These are phyloP conservation scores for Pseudogymnoascus sp. DNA, from an alignment of 2,329 filamentous ascomycete genomes.

Conservation along the genomic window DNA sequence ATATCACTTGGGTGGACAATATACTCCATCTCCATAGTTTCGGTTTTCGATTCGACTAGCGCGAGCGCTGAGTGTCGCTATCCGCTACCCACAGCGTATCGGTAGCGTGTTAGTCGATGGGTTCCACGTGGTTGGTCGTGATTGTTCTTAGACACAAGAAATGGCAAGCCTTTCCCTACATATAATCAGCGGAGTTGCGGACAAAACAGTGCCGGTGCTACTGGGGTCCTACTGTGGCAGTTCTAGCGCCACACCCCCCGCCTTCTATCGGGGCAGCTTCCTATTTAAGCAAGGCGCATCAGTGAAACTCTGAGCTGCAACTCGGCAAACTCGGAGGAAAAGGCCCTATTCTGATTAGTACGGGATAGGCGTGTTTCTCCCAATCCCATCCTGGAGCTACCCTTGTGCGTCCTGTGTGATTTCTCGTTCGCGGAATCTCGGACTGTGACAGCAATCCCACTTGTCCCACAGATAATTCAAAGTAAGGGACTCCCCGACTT, in stretches of 20 bases:
- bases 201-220: constrained; percentile 1
- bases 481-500: constrained; percentile 6
- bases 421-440: constrained; percentile 1
- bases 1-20: constrained; percentile 9
- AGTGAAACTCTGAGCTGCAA: not conserved
- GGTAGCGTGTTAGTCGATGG: not conserved
- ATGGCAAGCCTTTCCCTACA: not conserved
- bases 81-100: not conserved
- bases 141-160: not conserved
- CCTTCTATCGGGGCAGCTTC: not conserved
- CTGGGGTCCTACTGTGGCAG: constrained; percentile 7
- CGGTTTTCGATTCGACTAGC: constrained; percentile 1
- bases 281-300: not conserved
- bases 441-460: not conserved
- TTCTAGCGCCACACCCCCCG: constrained; percentile 3
- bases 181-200: constrained; percentile 9
- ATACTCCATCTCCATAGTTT: constrained; percentile 8
- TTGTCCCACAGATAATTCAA: not conserved
- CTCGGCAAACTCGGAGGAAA: not conserved
- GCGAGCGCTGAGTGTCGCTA: not conserved
- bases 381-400: not conserved
- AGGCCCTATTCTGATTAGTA: not conserved
- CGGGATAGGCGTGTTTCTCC: not conserved
- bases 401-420: not conserved
- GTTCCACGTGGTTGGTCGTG: not conserved